phyloP scores from a whole-genome alignment of 805 yeast species.

The Candida sanyiensis region DNA sequence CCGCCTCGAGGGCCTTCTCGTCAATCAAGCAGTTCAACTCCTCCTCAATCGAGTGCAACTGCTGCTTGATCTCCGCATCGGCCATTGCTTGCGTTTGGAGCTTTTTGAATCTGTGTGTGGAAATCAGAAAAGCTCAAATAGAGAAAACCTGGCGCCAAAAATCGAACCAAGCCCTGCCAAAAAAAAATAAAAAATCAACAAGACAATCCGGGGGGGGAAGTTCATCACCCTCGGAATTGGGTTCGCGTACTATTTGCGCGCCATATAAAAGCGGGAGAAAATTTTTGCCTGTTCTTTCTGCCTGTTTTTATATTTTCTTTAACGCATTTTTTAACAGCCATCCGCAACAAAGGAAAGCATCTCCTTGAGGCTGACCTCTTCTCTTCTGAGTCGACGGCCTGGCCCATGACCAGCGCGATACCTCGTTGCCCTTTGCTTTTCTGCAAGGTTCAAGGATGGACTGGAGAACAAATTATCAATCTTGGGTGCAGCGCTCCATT shows the following conservation, averaged over 20 bases:
- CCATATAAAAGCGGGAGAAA: background rate
- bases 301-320: slow-evolving; percentile 14
- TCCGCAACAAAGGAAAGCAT: slow-evolving; percentile 52
- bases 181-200: no score
- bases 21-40: slow-evolving; percentile 11
- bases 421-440: slow-evolving; percentile 27
- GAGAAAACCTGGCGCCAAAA: background rate
- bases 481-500: slow-evolving; percentile 74
- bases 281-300: slow-evolving; percentile 1
- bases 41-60: slow-evolving; percentile 3
- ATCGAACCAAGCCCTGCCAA: no score
- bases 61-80: slow-evolving; percentile 1
- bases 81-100: background rate
- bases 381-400: slow-evolving; percentile 30
- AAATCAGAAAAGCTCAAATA: no score
- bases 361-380: slow-evolving; percentile 63
- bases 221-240: background rate
- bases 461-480: slow-evolving; percentile 58
- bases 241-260: no score
- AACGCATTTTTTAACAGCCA: slow-evolving; percentile 64
- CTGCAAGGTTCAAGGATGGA: slow-evolving; percentile 34
- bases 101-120: no score
- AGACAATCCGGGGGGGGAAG: background rate
- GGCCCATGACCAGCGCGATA: slow-evolving; percentile 69
- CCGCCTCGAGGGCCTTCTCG: slow-evolving; percentile 8